A percentile compares a stretch with the other conserved stretches of the same genome.
These are phyloP conservation scores for Fusarium sp. DNA, from an alignment of 2,329 filamentous ascomycete species.

Conservation along the genomic window DNA sequence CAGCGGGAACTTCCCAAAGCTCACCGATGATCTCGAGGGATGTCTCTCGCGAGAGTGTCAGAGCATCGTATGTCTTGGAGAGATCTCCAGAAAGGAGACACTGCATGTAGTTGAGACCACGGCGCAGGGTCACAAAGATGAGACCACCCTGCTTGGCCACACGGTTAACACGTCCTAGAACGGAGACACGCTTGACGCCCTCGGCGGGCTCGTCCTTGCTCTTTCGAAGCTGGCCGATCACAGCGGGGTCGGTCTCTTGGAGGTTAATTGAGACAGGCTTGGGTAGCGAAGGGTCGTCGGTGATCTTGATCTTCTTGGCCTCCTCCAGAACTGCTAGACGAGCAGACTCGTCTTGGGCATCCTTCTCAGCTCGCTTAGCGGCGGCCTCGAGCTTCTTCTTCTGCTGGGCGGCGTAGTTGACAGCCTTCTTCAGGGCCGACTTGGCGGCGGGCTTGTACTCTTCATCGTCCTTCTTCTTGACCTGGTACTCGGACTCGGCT, in stretches of 20 bases:
- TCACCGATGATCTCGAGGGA: constrained; percentile 87
- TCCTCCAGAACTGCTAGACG: constrained; percentile 46
- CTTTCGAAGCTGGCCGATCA: constrained; percentile 53
- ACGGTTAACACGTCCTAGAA: constrained; percentile 87
- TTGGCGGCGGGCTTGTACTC: constrained; percentile 51
- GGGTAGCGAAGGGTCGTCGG: constrained; percentile 80
- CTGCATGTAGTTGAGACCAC: constrained; percentile 85
- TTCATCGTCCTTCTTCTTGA: constrained; percentile 58
- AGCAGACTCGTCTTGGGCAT: constrained; percentile 46
- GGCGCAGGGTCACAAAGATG: constrained; percentile 86
- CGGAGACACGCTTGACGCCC: constrained; percentile 71
- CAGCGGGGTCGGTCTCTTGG: constrained; percentile 58
- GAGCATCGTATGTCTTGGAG: constrained; percentile 91
- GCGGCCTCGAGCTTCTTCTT: constrained; percentile 49
- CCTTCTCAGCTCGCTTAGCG: constrained; percentile 48
- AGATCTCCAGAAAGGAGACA: constrained; percentile 71
- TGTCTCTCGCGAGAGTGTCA: constrained; percentile 89
- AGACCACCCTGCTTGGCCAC: constrained; percentile 86
- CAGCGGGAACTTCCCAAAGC: constrained; percentile 85
- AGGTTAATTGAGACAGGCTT: constrained; percentile 83
- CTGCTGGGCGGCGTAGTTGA: constrained; percentile 44
- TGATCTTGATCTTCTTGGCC: constrained; percentile 50
- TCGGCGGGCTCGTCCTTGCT: constrained; percentile 52
- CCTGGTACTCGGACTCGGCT: constrained; percentile 57
- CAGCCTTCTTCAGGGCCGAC: constrained; percentile 50